phyloP scores from a whole-genome alignment of 495 filamentous ascomycete genomes.

The Aspergillus haitiensis region DNA sequence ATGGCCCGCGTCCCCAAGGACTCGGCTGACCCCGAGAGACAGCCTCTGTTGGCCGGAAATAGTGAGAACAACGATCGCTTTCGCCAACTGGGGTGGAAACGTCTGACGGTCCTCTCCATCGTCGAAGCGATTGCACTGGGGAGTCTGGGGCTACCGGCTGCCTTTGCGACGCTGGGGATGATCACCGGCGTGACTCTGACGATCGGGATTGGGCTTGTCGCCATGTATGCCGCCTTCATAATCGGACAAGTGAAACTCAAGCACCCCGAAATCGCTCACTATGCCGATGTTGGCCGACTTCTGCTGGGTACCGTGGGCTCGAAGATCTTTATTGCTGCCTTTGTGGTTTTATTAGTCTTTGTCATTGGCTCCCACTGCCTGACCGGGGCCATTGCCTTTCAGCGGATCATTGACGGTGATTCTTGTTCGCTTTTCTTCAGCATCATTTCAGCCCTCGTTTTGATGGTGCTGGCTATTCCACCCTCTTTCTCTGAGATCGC shows the following conservation, averaged over 20 bases:
- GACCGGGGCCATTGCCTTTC: slow-evolving; percentile 67
- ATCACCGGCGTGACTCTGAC: slow-evolving; percentile 53
- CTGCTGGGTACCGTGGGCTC: slow-evolving; percentile 62
- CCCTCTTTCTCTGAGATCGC: slow-evolving; percentile 54
- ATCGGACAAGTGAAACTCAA: slow-evolving; percentile 68
- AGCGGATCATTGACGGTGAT: slow-evolving; percentile 56
- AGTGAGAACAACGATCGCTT: slow-evolving; percentile 12
- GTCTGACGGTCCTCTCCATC: slow-evolving; percentile 49
- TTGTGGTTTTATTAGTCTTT: slow-evolving; percentile 63
- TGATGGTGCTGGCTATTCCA: slow-evolving; percentile 61
- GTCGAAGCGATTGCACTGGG: slow-evolving; percentile 65
- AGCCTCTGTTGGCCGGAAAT: too few species aligned
- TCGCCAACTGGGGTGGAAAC: slow-evolving; percentile 40
- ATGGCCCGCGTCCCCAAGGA: too few species aligned
- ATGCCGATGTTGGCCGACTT: slow-evolving; percentile 64
- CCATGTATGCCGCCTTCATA: slow-evolving; percentile 69
- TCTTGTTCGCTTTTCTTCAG: slow-evolving; percentile 64
- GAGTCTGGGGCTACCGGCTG: slow-evolving; percentile 55
- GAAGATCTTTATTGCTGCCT: slow-evolving; percentile 58
- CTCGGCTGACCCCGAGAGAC: too few species aligned
- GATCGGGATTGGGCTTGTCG: slow-evolving; percentile 57
- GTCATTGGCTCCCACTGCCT: slow-evolving; percentile 69
- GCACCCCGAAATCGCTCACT: slow-evolving; percentile 62
- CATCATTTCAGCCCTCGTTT: slow-evolving; percentile 59
- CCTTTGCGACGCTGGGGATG: slow-evolving; percentile 64